Percentiles rank a stretch among this genome's conserved stretches.
Conservation (phyloP, 371 early-diverging fungal species). For the Fennellomyces sp. region DNA sequence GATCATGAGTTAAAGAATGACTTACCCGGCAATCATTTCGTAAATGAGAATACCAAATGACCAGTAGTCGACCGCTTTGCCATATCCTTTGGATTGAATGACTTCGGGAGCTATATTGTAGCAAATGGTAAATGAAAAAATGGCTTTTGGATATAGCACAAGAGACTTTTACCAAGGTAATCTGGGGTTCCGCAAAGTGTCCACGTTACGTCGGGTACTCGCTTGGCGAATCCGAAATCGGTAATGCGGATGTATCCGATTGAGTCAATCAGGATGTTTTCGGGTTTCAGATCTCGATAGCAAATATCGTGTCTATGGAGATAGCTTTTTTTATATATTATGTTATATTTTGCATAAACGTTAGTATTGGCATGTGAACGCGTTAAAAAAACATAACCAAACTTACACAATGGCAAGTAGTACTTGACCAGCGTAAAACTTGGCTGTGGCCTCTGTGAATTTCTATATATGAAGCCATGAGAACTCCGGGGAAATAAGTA, state of each 20-base stretch:
- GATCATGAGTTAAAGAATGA: no score
- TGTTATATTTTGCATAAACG: slow-evolving; percentile 21
- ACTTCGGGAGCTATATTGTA: slow-evolving; percentile 96
- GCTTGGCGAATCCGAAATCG: slow-evolving; percentile 98
- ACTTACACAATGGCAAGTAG: slow-evolving; percentile 67
- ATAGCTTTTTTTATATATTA: slow-evolving; percentile 44
- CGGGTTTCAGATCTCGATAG: slow-evolving; percentile 94
- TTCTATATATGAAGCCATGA: slow-evolving; percentile 58
- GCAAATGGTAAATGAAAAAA: slow-evolving; percentile 1
- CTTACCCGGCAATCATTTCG: slow-evolving; percentile 88
- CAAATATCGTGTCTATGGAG: slow-evolving; percentile 88
- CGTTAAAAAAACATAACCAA: background rate
- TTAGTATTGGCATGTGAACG: slow-evolving; percentile 68
- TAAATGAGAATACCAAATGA: slow-evolving; percentile 96
- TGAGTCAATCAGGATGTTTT: slow-evolving; percentile 84
- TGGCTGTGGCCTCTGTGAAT: slow-evolving; percentile 90
- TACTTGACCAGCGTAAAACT: slow-evolving; percentile 79
- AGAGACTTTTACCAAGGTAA: slow-evolving; percentile 71
- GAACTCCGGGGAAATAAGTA: no score
- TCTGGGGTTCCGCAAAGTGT: slow-evolving; percentile 97
- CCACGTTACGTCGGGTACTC: slow-evolving; percentile 88
- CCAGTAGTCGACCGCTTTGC: slow-evolving; percentile 97
- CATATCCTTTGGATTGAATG: slow-evolving; percentile 94
- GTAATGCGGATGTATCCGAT: slow-evolving; percentile 97
- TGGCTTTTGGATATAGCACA: background rate